A percentile compares a stretch with the other conserved stretches of the same genome.
phyloP scores from a whole-genome alignment of 2,329 filamentous ascomycete genomes.

The Alternaria panax region DNA sequence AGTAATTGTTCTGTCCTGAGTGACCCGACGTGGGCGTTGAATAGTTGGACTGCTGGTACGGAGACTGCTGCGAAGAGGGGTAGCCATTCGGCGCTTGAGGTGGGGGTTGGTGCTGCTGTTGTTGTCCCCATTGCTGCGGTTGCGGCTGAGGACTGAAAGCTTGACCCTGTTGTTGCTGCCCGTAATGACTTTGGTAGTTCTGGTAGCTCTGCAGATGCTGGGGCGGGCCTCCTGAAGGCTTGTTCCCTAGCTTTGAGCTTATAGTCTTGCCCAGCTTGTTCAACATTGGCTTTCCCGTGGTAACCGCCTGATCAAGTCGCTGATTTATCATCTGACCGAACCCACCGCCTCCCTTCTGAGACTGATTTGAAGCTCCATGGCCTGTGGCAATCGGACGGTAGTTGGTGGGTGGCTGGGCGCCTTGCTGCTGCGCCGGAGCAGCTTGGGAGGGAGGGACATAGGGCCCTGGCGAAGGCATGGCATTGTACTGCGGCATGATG shows the following conservation, averaged over 20 bases:
- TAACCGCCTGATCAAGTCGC: conserved; percentile 32
- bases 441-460: conserved; percentile 37
- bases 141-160: conserved; percentile 25
- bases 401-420: conserved; percentile 23
- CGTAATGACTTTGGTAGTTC: conserved; percentile 41
- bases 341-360: conserved; percentile 30
- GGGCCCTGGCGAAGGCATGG: conserved; percentile 35
- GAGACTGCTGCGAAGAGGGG: conserved; percentile 34
- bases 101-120: conserved; percentile 25
- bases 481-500: conserved; percentile 46
- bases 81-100: conserved; percentile 28
- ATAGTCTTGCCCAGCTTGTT: conserved; percentile 48
- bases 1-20: conserved; percentile 39
- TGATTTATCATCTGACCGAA: conserved; percentile 47
- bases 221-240: conserved; percentile 33
- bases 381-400: conserved; percentile 27
- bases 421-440: conserved; percentile 28
- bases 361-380: conserved; percentile 21
- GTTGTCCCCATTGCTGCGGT: conserved; percentile 22
- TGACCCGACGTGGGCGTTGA: conserved; percentile 28
- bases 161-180: conserved; percentile 27
- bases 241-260: conserved; percentile 43
- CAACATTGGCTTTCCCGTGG: conserved; percentile 46
- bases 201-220: conserved; percentile 43
- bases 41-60: conserved; percentile 34